Percentiles rank a stretch among this genome's conserved stretches.
phyloP scores from a whole-genome alignment of 2,329 filamentous ascomycete genomes.

The Lasiodiplodia gonubiensis region DNA sequence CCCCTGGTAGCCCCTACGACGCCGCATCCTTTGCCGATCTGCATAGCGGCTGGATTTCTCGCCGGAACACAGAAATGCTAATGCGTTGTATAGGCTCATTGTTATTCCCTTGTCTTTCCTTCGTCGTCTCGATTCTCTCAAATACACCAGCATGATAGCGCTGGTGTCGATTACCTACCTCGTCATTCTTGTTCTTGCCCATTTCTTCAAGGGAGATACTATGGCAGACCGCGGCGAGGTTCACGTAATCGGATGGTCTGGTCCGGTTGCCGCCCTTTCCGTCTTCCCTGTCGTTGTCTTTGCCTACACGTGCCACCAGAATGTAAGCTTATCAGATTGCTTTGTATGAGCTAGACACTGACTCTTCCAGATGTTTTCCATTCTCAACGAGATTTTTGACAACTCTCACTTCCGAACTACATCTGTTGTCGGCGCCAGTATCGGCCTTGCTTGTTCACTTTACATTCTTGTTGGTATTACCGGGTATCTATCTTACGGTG shows the following conservation, averaged over 20 bases:
- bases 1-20: neutral
- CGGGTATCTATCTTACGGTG: constrained; percentile 93
- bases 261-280: constrained; percentile 77
- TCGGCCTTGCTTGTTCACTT: constrained; percentile 83
- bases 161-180: constrained; percentile 93
- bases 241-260: constrained; percentile 77
- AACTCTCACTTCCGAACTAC: constrained; percentile 80
- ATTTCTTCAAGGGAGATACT: constrained; percentile 81
- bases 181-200: constrained; percentile 89
- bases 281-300: constrained; percentile 96
- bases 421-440: constrained; percentile 79
- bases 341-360: constrained; percentile 22
- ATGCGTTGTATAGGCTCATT: constrained; percentile 65
- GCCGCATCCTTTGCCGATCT: neutral
- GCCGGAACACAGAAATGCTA: constrained; percentile 27
- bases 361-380: constrained; percentile 85
- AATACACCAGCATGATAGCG: constrained; percentile 93
- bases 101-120: constrained; percentile 95
- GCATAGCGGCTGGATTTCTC: neutral
- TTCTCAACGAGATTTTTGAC: constrained; percentile 90
- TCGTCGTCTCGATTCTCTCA: constrained; percentile 88
- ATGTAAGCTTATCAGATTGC: constrained; percentile 61
- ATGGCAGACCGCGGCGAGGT: constrained; percentile 75
- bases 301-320: constrained; percentile 99
- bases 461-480: constrained; percentile 94